phyloP scores from a whole-genome alignment of 208 protist genomes.

The Acanthamoeba castellanii region DNA sequence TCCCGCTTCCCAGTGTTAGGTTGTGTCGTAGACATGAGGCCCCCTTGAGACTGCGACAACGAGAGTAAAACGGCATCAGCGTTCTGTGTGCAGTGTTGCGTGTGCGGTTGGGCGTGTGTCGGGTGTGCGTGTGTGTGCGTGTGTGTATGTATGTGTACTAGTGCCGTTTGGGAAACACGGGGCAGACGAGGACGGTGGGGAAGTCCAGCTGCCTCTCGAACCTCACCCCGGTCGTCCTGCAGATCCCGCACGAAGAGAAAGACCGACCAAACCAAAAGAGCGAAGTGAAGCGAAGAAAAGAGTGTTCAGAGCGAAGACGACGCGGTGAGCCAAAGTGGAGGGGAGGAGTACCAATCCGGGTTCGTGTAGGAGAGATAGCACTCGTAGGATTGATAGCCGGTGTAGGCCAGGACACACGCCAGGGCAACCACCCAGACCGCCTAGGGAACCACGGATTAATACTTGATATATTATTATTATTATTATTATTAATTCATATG shows the following conservation, averaged over 20 bases:
- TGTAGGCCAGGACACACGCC: not conserved
- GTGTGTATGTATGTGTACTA: not conserved
- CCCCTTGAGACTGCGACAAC: not conserved
- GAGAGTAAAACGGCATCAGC: not conserved
- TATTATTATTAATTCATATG: too few species aligned
- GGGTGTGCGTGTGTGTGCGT: not conserved
- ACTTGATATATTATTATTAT: not conserved
- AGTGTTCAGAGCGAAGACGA: not conserved
- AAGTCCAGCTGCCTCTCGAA: not conserved
- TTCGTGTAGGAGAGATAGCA: constrained; percentile 19
- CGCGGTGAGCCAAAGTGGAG: not conserved
- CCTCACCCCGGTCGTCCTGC: not conserved
- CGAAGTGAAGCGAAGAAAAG: not conserved
- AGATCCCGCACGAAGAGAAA: not conserved
- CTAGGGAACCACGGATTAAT: not conserved
- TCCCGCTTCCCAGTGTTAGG: not conserved
- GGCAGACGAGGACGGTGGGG: not conserved
- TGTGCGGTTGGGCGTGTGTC: not conserved
- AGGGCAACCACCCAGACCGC: constrained; percentile 1
- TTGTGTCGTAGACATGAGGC: not conserved
- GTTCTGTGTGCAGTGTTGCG: not conserved
- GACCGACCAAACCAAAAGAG: not conserved
- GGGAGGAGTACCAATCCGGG: not conserved
- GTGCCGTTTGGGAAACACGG: not conserved
- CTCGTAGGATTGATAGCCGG: not conserved